These are phyloP conservation scores for Quercus engelmannii DNA, from an alignment of 306 rosid species.

Conservation along the genomic window DNA sequence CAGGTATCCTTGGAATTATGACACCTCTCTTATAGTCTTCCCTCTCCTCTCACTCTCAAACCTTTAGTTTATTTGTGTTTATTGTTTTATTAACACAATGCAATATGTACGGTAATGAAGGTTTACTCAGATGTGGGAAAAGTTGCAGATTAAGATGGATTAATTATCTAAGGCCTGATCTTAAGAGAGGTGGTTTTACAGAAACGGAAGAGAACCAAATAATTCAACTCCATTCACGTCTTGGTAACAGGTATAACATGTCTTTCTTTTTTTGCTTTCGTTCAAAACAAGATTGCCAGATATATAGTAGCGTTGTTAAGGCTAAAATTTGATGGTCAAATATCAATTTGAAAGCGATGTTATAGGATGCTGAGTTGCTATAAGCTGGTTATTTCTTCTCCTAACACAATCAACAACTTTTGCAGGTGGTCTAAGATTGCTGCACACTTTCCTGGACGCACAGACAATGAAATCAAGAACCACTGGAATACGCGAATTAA, in stretches of 20 bases:
- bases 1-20: conserved; percentile 43
- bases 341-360: neutral
- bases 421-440: conserved; percentile 97
- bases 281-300: neutral
- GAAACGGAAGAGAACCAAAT: conserved; percentile 87
- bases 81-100: conserved; percentile 13
- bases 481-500: conserved; percentile 95
- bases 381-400: neutral
- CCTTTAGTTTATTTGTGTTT: neutral
- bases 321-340: neutral
- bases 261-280: neutral
- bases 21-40: neutral
- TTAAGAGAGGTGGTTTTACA: conserved; percentile 88
- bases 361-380: neutral
- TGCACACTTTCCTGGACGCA: conserved; percentile 87
- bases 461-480: conserved; percentile 95
- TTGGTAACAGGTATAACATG: conserved; percentile 79
- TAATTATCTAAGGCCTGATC: conserved; percentile 93
- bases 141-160: conserved; percentile 98
- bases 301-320: neutral
- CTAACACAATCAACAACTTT: conserved; percentile 12
- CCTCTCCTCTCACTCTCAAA: neutral
- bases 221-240: conserved; percentile 75
- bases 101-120: conserved; percentile 34
- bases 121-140: conserved; percentile 91